Evolutionary conservation across 192 early-diverging fungal species (phyloP), one percentile per base, ranked within the genome.

Genomic region (Backusella australiensis): DNA sequence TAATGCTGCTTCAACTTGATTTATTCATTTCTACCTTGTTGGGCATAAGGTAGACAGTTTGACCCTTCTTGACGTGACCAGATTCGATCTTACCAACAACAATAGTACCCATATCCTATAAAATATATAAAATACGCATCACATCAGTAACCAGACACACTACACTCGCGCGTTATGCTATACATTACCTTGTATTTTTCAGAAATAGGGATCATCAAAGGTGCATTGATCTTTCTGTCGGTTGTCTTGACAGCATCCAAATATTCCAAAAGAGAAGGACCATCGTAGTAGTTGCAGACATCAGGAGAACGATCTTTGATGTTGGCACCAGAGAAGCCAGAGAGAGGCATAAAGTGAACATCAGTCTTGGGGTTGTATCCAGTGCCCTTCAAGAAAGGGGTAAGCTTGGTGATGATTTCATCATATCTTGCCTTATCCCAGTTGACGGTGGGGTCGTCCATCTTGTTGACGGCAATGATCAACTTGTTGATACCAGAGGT

Each of bases 381-480:
- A 74, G 91, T 93, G 21, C 80, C 81, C 87, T 93, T 96, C 79
- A 99, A 85, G 91, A 97, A 99, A 21, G 96, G 96, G 66, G 90
- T 79, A 42, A 98, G 85, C 80, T 97, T 99, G 66, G 76, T 39
- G 46, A 94, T 83, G 81, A 91, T 91, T 76, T 99, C 97, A 81
- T 99, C 95, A 82, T 97, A 99, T 75, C 94, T 83, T 9, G 85
- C 93, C 89, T 98, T 93, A 80, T 90, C 86, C 97, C 97, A 99
- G 63, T 82, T 71, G 44, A 99, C 98, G 8, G 98, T 99, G 17
- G 93, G 89, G 77, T 99, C 98, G 79, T 99, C 98, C 98, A 99
- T 99, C 91, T 99, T 99, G 91, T 99, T 99, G 84, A 99, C 91
- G 39, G 93, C 98, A 69, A 98, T 88, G 68, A 99, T 87, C 70